Conservation (phyloP, 805 yeast genomes). For the Schwanniomyces vanrijiae region DNA sequence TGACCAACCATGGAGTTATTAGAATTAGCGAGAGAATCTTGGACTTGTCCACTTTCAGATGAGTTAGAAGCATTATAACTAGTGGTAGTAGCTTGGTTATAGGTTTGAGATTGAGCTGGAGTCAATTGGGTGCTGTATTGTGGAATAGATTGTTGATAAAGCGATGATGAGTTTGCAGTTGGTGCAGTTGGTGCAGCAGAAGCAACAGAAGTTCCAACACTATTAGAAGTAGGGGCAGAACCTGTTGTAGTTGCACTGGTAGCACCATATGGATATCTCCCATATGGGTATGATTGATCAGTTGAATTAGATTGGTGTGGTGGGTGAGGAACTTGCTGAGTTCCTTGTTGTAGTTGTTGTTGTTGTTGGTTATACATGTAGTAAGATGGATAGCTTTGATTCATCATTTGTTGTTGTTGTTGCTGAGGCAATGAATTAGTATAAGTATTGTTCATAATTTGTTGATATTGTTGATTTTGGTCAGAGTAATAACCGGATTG, state of each 20-base stretch:
- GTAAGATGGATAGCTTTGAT: conserved; percentile 16
- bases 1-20: conserved; percentile 39
- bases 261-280: conserved; percentile 9
- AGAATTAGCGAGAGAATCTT: conserved; percentile 15
- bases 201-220: conserved; percentile 15
- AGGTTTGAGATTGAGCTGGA: conserved; percentile 27
- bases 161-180: conserved; percentile 16
- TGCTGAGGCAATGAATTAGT: conserved; percentile 8
- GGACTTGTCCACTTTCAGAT: conserved; percentile 13
- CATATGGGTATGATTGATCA: conserved; percentile 9
- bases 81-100: conserved; percentile 14
- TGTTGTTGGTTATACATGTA: conserved; percentile 16
- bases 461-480: conserved; percentile 14
- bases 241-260: conserved; percentile 18
- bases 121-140: conserved; percentile 20
- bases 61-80: conserved; percentile 11
- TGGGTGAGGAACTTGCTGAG: conserved; percentile 7
- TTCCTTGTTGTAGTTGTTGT: conserved; percentile 2
- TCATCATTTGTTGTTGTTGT: conserved; percentile 8
- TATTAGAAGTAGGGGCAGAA: conserved; percentile 6
- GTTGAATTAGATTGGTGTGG: conserved; percentile 6
- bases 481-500: conserved; percentile 17
- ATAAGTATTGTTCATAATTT: conserved; percentile 10
- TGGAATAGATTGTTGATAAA: conserved; percentile 22
- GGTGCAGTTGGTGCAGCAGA: conserved; percentile 16